Base-by-base conservation (phyloP, 2,329 filamentous ascomycete species). In the Hymenoscyphus fraxineus region DNA sequence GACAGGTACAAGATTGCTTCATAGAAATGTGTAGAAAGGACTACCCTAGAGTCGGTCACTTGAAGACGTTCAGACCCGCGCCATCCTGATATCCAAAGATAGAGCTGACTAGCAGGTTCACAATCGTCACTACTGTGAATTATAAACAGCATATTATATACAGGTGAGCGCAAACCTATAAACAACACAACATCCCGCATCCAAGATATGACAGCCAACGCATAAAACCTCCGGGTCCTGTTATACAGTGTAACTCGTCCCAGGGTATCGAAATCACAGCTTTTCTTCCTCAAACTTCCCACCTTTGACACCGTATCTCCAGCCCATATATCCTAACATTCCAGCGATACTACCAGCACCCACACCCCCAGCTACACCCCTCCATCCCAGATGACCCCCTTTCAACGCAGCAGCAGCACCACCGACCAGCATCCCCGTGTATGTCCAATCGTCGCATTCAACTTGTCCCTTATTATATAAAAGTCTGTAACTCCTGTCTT, bases 401-500 rank as follows among this genome's bases (percentile, higher is more conserved):
- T 6, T 65, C 5, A 71, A 71, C 3, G 73, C 63, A 3, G 70
- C 76, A 2, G 71, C 77, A 7, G 76, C 72, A 44, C 76, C 72
- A 64, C 79, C 68, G 1, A 72, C 71, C 0, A 71, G 76, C 68
- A 80, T 80, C 0, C 80, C 82, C 0, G 73, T 77, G 19, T 81
- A 77, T 22, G 80, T 82, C 79, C 80, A 86, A 70, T 84, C 83
- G 71, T 88, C 86, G 59, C 79, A 80, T 69, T 83, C 79, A 0
- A 83, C 71, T 77, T 90, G 86, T 0, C 83, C 81, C 51, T 76
- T 73, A 67, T 84, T 88, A 75, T 83, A 83, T 55, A 87, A 69
- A 59, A 90, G 71, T 38, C 87, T 77, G 85, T 86, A 89, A 63
- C 81, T 81, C 19, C 87, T 79, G 72, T 89, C 86, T 70, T 82